Percentiles rank a stretch among this genome's conserved stretches.
Evolutionary conservation across 768 basidiomycete species (phyloP).

Genomic region (Suillus decipiens): DNA sequence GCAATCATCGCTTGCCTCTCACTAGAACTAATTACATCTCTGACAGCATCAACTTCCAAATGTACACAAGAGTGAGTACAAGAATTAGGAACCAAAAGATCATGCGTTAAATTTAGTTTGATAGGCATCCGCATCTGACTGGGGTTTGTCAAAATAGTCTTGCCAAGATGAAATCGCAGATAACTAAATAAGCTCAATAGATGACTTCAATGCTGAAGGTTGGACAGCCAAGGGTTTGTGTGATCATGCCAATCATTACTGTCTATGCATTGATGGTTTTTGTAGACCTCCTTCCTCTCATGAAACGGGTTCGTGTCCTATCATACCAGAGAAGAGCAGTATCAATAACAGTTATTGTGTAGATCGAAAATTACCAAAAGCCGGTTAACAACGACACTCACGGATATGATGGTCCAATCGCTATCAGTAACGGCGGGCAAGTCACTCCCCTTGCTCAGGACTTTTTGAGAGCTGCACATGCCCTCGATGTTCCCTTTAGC

Average conservation of each 20-base stretch:
- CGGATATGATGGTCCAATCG: slow-evolving; percentile 74
- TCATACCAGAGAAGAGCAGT: neutral
- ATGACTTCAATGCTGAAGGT: slow-evolving; percentile 72
- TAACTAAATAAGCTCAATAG: slow-evolving; percentile 32
- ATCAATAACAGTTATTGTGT: neutral
- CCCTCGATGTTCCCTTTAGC: slow-evolving; percentile 63
- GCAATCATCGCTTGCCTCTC: neutral
- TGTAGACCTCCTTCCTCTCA: slow-evolving; percentile 67
- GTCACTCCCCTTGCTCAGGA: slow-evolving; percentile 67
- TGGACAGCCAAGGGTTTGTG: slow-evolving; percentile 62
- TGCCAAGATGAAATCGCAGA: neutral
- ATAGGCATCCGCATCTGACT: slow-evolving; percentile 70
- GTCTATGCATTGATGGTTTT: slow-evolving; percentile 3
- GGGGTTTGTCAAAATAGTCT: slow-evolving; percentile 46
- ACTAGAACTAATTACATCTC: slow-evolving; percentile 7
- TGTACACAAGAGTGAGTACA: slow-evolving; percentile 61
- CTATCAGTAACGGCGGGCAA: slow-evolving; percentile 69
- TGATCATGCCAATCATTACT: neutral
- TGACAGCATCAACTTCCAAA: slow-evolving; percentile 73
- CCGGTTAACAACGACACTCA: slow-evolving; percentile 66
- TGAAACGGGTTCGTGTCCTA: slow-evolving; percentile 55
- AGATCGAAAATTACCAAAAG: slow-evolving; percentile 80
- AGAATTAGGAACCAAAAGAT: neutral
- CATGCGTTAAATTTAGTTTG: slow-evolving; percentile 4
- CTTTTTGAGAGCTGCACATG: slow-evolving; percentile 64